Evolutionary conservation across 108 stramenopile genomes (phyloP), one percentile per base, ranked within the genome.

Genomic region (Fistulifera solaris): DNA sequence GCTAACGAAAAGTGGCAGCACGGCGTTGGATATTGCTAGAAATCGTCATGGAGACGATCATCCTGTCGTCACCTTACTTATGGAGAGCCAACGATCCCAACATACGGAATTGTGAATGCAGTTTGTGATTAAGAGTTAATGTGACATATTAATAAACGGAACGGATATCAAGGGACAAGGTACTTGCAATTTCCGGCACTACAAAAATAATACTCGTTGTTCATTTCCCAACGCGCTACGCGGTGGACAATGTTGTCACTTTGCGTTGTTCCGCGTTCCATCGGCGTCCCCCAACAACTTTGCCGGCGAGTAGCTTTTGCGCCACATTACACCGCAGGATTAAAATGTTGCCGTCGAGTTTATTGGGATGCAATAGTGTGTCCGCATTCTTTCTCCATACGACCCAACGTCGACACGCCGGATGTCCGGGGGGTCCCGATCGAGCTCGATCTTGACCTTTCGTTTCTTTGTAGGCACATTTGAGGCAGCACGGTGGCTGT

Each of bases 401-500:
- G 12, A 70, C 62, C 69, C 64, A 75, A 6, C 59, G 58, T 21
- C 7, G 24, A 61, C 67, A 75, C 19, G 19, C 5, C 1, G 35
- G 25, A 13, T 63, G 41, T 26, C 52, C 48, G 4, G 24, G 38
- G 19, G 47, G 26, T 3, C 31, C 3, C 8, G 31, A 35, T 35
- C 31, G 31, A 3, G 53, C 44, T 16, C 66, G 60, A 22, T 38
- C 38, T 19, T 14, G 21, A 14, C 43, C 62, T 27, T 38, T 38
- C 5, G 14, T 57, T 62, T 58, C 51, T 54, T 46, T 60, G 54
- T 88, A 79, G 38, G 78, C 66, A 48, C 86, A 88, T 42, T 66
- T 52, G 27, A 88, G 53, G 49, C 86, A 88, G 46, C 72, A 71
- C 0, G 86, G 86, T 13, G 86, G 86, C 51, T 88, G 82, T 10